A percentile compares a stretch with the other conserved stretches of the same genome.
phyloP scores from a whole-genome alignment of 2,329 filamentous ascomycete genomes.

The Exophiala sp. region DNA sequence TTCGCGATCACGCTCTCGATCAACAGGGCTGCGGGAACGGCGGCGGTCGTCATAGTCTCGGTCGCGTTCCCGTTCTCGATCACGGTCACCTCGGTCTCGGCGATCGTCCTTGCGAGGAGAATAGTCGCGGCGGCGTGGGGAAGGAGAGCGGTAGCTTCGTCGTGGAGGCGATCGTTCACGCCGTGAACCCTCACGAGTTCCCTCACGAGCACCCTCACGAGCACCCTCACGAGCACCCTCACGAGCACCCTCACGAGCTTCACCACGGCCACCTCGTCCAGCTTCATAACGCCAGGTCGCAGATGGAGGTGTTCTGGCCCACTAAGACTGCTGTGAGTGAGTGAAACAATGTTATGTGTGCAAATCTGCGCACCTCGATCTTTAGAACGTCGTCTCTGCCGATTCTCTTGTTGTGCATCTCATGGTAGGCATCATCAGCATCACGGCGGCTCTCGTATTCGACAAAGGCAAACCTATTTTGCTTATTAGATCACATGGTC shows the following conservation, averaged over 20 bases:
- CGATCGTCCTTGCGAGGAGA: conserved; percentile 86
- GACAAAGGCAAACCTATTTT: conserved; percentile 83
- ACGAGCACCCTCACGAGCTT: conserved; percentile 9
- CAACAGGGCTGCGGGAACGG: conserved; percentile 66
- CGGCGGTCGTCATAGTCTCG: conserved; percentile 55
- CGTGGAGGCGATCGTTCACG: conserved; percentile 70
- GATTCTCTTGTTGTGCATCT: conserved; percentile 99
- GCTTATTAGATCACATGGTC: conserved; percentile 32
- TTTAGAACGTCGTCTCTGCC: conserved; percentile 93
- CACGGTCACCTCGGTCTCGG: conserved; percentile 69
- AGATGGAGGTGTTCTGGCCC: conserved; percentile 95
- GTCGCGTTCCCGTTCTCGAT: conserved; percentile 56
- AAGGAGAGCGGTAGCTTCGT: conserved; percentile 63
- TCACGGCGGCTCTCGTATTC: conserved; percentile 98
- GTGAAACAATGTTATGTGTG: background rate
- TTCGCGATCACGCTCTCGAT: conserved; percentile 59
- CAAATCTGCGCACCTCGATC: conserved; percentile 71
- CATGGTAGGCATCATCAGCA: conserved; percentile 97
- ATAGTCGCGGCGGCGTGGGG: conserved; percentile 64
- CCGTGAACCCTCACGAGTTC: background rate
- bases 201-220: conserved; percentile 32
- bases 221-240: conserved; percentile 45
- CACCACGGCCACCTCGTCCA: conserved; percentile 60
- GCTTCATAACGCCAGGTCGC: conserved; percentile 98
- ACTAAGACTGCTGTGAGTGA: conserved; percentile 53